Percentiles rank a stretch among this genome's conserved stretches.
phyloP scores from a whole-genome alignment of 148 eudicot genomes.

The Polygonum aviculare region DNA sequence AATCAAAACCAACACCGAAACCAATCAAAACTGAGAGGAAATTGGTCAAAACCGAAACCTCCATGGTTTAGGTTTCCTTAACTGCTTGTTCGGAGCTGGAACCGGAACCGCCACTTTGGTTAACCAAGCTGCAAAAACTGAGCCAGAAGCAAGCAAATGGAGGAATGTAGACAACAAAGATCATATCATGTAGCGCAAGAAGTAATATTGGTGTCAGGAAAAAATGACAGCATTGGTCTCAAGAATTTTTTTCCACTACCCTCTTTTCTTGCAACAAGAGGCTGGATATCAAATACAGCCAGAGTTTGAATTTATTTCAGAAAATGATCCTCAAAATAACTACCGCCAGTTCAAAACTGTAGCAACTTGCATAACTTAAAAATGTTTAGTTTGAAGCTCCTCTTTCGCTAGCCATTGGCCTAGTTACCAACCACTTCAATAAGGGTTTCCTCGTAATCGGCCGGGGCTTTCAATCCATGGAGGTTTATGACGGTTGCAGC shows the following conservation, averaged over 20 bases:
- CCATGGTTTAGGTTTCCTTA: no score
- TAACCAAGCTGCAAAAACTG: no score
- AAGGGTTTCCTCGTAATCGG: conserved; percentile 75
- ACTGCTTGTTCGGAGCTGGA: no score
- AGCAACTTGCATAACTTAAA: background rate
- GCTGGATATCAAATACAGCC: background rate
- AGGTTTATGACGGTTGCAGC: conserved; percentile 91
- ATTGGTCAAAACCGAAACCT: no score
- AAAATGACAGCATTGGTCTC: background rate
- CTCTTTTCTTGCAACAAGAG: background rate
- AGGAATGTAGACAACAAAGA: no score
- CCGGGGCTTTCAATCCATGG: conserved; percentile 77
- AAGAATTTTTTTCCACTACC: background rate
- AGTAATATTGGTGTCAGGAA: background rate
- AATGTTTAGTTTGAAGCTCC: background rate
- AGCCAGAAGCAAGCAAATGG: no score
- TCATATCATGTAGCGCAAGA: background rate
- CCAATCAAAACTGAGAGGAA: no score
- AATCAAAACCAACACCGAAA: no score
- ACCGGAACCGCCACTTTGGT: no score
- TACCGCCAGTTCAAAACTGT: background rate
- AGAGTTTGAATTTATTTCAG: background rate
- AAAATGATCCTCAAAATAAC: background rate
- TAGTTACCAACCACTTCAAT: conserved; percentile 47
- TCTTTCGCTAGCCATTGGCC: background rate